Evolutionary conservation across 2,329 filamentous ascomycete species (phyloP), one percentile per base, ranked within the genome.

Genomic region (Pestalotiopsis sp.): DNA sequence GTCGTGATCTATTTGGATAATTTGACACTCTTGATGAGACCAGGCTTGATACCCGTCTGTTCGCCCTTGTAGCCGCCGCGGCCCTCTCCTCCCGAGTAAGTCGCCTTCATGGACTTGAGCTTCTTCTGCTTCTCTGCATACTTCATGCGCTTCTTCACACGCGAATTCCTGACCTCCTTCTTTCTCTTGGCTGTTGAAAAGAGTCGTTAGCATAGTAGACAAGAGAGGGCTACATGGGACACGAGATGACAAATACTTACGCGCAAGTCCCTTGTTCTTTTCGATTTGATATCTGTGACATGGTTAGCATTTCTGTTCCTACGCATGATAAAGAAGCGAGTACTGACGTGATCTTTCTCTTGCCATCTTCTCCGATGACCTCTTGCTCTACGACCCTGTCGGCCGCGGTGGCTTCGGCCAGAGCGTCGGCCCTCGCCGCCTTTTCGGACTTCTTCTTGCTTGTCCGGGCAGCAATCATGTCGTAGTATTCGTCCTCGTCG

Each of bases 111-210:
- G 78, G 92, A 95, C 76, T 89, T 90, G 78, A 98, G 83, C 87
- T 98, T 98, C 93, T 98, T 98, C 89, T 95, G 92, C 88, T 97
- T 98, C 81, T 94, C 92, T 78, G 97, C 94, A 80, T 90, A 99
- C 89, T 60, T 27, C 13, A 59, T 64, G 12, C 61, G 61, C 61
- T 64, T 64, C 61, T 64, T 64, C 14, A 52, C n/a, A 17, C 61
- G 38, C 6, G 61, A 39, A 31, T 64, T 64, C 25, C 61, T 45
- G 38, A 64, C 61, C 41, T 64, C 61, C 61, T 64, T 64, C 61
- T 64, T 64, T 11, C 61, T 17, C 36, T 62, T 62, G 27, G 59
- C 57, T 59, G 25, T 59, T 27, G 17, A 27, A 20, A 36, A 17
- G 12, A 59, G 20, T 25, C 23, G 57, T 59, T 36, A 59, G 57